phyloP scores from a whole-genome alignment of 768 basidiomycete species.

The Russula sp. region DNA sequence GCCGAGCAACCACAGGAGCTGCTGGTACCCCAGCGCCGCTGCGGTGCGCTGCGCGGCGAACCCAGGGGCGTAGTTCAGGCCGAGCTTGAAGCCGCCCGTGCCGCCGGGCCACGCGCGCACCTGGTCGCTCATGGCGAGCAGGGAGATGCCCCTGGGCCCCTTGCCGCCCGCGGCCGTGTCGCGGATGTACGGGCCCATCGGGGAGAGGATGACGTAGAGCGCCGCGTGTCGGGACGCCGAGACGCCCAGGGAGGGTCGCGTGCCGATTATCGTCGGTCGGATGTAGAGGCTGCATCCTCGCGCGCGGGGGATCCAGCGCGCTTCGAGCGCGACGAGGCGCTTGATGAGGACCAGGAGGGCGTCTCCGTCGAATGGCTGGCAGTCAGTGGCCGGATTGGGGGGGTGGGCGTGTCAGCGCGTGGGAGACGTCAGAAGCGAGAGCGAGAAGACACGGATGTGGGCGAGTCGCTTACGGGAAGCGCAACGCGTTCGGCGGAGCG shows the following conservation, averaged over 20 bases:
- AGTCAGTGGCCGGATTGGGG: background rate
- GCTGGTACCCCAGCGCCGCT: constrained; percentile 41
- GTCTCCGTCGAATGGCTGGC: constrained; percentile 40
- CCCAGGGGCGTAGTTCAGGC: constrained; percentile 32
- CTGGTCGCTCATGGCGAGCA: constrained; percentile 40
- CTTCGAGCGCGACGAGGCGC: constrained; percentile 61
- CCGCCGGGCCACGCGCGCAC: constrained; percentile 49
- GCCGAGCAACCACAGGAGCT: constrained; percentile 47
- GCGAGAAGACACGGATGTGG: background rate
- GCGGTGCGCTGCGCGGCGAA: constrained; percentile 42
- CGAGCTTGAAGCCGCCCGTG: constrained; percentile 46
- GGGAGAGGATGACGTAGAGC: constrained; percentile 80
- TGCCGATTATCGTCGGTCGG: constrained; percentile 66
- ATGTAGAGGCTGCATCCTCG: constrained; percentile 82
- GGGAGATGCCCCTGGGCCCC: constrained; percentile 29
- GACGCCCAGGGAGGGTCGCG: constrained; percentile 51
- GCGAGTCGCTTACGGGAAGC: background rate
- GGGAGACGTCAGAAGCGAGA: background rate
- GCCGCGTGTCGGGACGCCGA: constrained; percentile 72
- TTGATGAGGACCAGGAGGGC: constrained; percentile 50
- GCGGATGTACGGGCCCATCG: constrained; percentile 48
- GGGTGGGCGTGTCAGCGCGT: background rate
- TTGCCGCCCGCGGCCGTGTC: background rate
- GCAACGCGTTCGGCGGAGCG: constrained; percentile 57
- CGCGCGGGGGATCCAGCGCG: constrained; percentile 76